phyloP scores from a whole-genome alignment of 768 basidiomycete species.

The Paxillus ammoniavirescens region DNA sequence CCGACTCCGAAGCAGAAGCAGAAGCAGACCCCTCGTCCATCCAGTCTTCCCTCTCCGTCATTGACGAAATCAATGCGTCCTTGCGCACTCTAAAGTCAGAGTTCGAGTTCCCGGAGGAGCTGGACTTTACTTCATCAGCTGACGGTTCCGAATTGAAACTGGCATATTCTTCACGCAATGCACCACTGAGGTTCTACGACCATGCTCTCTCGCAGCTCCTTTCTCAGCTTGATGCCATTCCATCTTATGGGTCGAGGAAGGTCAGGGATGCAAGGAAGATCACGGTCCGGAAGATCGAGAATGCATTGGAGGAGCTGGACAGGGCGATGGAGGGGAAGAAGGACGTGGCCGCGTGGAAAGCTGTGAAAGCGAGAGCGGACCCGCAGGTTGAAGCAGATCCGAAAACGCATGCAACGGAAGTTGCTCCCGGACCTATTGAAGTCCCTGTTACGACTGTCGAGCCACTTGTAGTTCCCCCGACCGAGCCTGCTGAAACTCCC shows the following conservation, averaged over 20 bases:
- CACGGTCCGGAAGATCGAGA: constrained; percentile 54
- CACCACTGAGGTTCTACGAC: constrained; percentile 60
- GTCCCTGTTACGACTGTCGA: not conserved
- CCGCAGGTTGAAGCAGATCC: too few species aligned
- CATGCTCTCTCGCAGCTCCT: constrained; percentile 58
- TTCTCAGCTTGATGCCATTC: constrained; percentile 55
- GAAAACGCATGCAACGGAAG: not conserved
- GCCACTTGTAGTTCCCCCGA: too few species aligned
- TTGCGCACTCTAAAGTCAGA: constrained; percentile 36
- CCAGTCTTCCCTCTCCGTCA: constrained; percentile 32
- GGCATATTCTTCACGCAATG: constrained; percentile 56
- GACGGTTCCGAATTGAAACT: constrained; percentile 36
- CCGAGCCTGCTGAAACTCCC: too few species aligned
- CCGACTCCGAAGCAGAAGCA: constrained; percentile 6
- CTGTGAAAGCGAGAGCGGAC: not conserved
- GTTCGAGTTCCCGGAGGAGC: constrained; percentile 36
- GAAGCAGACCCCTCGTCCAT: constrained; percentile 11
- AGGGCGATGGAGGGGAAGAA: constrained; percentile 43
- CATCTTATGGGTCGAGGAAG: constrained; percentile 55
- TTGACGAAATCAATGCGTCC: constrained; percentile 41
- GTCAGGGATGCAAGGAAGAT: constrained; percentile 53
- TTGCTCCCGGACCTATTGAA: not conserved
- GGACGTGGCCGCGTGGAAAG: constrained; percentile 15
- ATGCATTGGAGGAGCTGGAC: constrained; percentile 54
- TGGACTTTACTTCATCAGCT: constrained; percentile 29